Evolutionary conservation across 2,329 filamentous ascomycete species (phyloP).

Genomic region (Fusarium sp.): DNA sequence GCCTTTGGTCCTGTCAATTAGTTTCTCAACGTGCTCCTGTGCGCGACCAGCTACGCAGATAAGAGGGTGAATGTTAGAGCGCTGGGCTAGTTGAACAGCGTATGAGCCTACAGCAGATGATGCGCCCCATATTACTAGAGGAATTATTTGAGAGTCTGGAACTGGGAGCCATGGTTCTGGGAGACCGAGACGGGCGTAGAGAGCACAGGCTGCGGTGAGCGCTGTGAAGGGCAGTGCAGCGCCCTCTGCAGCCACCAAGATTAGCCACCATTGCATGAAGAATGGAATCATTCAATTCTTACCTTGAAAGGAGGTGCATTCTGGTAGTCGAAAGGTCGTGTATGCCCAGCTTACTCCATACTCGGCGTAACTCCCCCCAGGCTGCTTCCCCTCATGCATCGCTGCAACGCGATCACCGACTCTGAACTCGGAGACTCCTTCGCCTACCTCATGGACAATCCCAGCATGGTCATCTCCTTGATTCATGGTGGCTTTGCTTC

Average conservation of each 20-base stretch:
- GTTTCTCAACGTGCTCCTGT: conserved; percentile 9
- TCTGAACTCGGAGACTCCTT: conserved; percentile 23
- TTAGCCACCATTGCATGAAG: not conserved
- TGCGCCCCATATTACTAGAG: conserved; percentile 26
- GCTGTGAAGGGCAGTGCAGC: conserved; percentile 13
- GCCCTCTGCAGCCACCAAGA: not conserved
- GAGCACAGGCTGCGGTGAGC: conserved; percentile 21
- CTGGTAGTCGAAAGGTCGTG: conserved; percentile 18
- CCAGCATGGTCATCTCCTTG: conserved; percentile 31
- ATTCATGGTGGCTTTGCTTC: conserved; percentile 1
- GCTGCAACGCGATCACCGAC: conserved; percentile 27
- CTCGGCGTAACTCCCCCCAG: conserved; percentile 26
- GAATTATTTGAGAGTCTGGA: not conserved
- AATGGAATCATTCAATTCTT: accelerated
- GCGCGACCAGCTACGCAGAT: conserved; percentile 30
- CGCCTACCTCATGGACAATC: not conserved
- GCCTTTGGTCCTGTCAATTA: conserved; percentile 18
- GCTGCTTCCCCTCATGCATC: conserved; percentile 27
- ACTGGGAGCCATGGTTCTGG: conserved; percentile 5
- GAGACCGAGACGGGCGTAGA: conserved; percentile 6
- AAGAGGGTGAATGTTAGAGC: conserved; percentile 23
- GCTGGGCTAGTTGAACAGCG: conserved; percentile 15
- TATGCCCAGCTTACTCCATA: conserved; percentile 22
- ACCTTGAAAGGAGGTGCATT: conserved; percentile 11
- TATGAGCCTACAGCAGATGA: conserved; percentile 30